Evolutionary conservation across 2,329 filamentous ascomycete genomes (phyloP), one percentile per base, ranked within the genome.

Genomic region (Truncatella angustata): DNA sequence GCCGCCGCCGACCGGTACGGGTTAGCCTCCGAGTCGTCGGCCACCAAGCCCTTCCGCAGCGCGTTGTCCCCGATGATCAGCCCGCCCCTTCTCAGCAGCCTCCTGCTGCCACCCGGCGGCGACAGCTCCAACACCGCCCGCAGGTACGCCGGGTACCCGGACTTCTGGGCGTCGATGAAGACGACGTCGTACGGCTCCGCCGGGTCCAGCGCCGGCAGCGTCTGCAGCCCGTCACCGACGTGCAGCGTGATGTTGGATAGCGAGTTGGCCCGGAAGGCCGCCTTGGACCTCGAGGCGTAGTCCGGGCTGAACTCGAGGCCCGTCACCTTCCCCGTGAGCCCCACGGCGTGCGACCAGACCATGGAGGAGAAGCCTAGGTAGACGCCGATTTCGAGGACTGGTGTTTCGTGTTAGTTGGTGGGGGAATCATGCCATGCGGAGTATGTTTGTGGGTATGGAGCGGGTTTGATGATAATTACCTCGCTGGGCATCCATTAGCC

Each of bases 1-100:
- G 28, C n/a, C 30, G 16, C 48, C 10, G 12, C 7, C 7, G n/a
- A 12, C 7, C 37, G 32, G 23, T 48, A 21, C 34, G 71, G 71
- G 55, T 74, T 73, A 11, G 66, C 66, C 10, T 65, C 58, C 53
- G 65, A 66, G 21, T 69, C 67, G 32, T 76, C 70, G 35, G 74
- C 78, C 3, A 82, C 74, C 11, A 79, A 65, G 5, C 73, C 79
- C 5, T 68, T 65, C 3, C 74, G 74, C 23, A 84, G 69, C 37
- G 78, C 71, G 52, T 83, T 83, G 61, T 83, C 80, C 1, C 76
- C 78, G 12, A 82, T 66, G 54, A 83, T 76, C 51, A 82, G 65
- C 0, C 77, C 79, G 6, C 74, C 77, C 7, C 70, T 62, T 1
- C 73, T 70, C 35, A 83, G 69, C 23, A 83, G 69, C 5, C 56